phyloP scores from a whole-genome alignment of 306 rosid species.

The Rosa chinensis region DNA sequence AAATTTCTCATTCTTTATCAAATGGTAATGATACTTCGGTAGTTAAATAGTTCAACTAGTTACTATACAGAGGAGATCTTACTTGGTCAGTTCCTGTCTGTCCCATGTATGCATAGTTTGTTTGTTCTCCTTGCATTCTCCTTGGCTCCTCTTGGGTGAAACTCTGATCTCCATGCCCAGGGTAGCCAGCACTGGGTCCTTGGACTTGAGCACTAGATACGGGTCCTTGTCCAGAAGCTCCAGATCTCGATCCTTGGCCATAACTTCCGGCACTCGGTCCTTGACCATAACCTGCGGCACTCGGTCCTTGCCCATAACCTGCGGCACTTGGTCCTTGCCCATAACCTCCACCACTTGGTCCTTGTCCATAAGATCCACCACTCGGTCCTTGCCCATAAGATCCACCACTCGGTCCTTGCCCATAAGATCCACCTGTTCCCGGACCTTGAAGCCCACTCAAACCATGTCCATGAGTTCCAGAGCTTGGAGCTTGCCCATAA shows the following conservation, averaged over 20 bases:
- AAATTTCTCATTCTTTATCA: not conserved
- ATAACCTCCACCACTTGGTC: not conserved
- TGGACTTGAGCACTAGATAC: conserved; percentile 18
- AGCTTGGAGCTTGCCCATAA: conserved; percentile 22
- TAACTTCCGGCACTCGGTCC: not conserved
- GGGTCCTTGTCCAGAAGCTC: not conserved
- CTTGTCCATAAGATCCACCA: not conserved
- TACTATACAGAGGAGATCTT: conserved; percentile 16
- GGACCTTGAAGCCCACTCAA: conserved; percentile 28
- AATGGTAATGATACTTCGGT: not conserved
- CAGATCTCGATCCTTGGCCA: not conserved
- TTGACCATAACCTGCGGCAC: not conserved
- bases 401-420: not conserved
- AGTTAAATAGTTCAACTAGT: not conserved
- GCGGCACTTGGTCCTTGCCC: not conserved
- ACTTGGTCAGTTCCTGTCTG: conserved; percentile 35
- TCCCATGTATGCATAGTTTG: conserved; percentile 28
- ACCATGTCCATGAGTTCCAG: conserved; percentile 37
- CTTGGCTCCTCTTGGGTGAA: conserved; percentile 31
- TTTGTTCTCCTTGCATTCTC: conserved; percentile 38
- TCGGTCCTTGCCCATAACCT: not conserved
- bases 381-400: not conserved
- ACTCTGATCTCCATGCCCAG: conserved; percentile 28
- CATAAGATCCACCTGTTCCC: conserved; percentile 23
- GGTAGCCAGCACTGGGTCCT: conserved; percentile 26